Base-by-base conservation (phyloP, 1,284 basidiomycete species). In the Pseudozyma sp. region DNA sequence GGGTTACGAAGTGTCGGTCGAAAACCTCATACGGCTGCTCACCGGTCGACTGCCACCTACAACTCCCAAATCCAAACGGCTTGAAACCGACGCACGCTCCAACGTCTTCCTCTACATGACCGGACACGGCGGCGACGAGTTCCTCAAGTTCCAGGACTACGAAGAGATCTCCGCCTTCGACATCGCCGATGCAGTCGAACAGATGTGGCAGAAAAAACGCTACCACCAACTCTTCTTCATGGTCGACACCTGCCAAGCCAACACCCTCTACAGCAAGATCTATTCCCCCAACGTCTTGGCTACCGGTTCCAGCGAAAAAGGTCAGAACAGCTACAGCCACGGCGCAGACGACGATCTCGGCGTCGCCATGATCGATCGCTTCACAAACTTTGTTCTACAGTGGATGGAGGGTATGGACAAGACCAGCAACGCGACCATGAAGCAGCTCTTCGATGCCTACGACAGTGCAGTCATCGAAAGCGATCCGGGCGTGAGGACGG, bases 51-150 rank as follows among this genome's bases (percentile, higher is more conserved):
- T 84, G 4, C 79, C 81, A 0, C 61, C 78, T 10, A 85, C 86
- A 16, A 89, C 94, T 0, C 95, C 97, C 0, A 90, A 93, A 4
- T 93, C 92, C 0, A 99, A 99, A 84, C 90, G 96, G 10, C 88
- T 99, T 1, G 87, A 97, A 31, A 92, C 92, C 0, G 94, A 99
- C 78, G 91, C 94, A 56, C 87, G 90, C n/a, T 94, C 92, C 7
- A 99, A 99, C 81, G 88, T 99, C 61, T 97, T 99, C 82, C 89
- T 99, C 29, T 99, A 97, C 85, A 93, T 99, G 92, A 97, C 97
- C 0, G 97, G 96, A 0, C 96, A 99, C 79, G 96, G 97, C 5
- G 96, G 96, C 0, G 92, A 97, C 79, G 96, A 97, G 85, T 99
- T 99, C 84, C 89, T 99, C 77, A 99, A 99, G 85, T 99, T 99